A percentile compares a stretch with the other conserved stretches of the same genome.
Conservation (phyloP, 2,329 filamentous ascomycete genomes). For the Thyridium curvatum region DNA sequence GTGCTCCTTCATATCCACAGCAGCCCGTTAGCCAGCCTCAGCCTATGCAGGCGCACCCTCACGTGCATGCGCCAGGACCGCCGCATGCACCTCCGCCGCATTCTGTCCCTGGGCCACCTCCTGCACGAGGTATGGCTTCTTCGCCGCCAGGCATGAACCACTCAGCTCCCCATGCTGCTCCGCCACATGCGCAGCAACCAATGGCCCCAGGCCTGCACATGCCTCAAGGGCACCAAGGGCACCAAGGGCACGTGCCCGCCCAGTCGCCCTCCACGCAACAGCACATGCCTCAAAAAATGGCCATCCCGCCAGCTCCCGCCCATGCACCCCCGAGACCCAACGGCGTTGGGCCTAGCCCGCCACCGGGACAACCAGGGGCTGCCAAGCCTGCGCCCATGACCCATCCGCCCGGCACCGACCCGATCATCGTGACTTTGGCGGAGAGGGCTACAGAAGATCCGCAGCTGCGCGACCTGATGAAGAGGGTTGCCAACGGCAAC, state of each 20-base stretch:
- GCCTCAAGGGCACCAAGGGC: constrained; percentile 14
- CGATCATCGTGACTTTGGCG: constrained; percentile 74
- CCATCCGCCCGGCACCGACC: constrained; percentile 44
- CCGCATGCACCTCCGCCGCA: constrained; percentile 94
- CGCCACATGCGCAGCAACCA: constrained; percentile 2
- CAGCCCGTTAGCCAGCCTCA: background rate
- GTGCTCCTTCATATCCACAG: background rate
- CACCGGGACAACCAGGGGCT: constrained; percentile 5
- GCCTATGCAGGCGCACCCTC: constrained; percentile 8
- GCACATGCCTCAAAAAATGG: constrained; percentile 7
- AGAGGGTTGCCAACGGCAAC: constrained; percentile 70
- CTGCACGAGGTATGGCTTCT: no score
- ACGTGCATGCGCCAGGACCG: constrained; percentile 42
- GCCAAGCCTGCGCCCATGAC: constrained; percentile 12
- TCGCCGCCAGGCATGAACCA: no score
- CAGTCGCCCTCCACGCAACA: constrained; percentile 18
- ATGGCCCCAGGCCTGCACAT: constrained; percentile 2
- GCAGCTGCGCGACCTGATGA: constrained; percentile 72
- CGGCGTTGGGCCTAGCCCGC: constrained; percentile 15
- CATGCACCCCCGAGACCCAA: constrained; percentile 5
- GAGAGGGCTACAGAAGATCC: constrained; percentile 69
- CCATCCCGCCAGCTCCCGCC: constrained; percentile 5
- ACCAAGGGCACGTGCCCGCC: constrained; percentile 20
- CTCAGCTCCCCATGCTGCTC: background rate
- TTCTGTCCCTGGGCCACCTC: constrained; percentile 92